A percentile compares a stretch with the other conserved stretches of the same genome.
Evolutionary conservation across 2,329 filamentous ascomycete genomes (phyloP).

Genomic region (Ramularia endophylla): DNA sequence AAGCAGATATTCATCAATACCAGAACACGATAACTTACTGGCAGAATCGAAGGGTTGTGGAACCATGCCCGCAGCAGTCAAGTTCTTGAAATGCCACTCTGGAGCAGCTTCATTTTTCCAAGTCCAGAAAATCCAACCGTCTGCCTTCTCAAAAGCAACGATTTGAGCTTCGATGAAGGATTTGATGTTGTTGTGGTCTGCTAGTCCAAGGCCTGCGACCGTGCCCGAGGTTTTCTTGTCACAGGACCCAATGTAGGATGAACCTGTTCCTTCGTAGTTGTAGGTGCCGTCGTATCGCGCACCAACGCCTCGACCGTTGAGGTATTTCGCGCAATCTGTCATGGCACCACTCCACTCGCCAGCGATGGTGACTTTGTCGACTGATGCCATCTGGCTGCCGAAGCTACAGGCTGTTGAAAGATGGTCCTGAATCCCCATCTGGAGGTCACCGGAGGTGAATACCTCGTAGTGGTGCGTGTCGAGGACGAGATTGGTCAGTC

Average conservation of each 20-base stretch:
- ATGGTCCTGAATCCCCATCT: constrained; percentile 35
- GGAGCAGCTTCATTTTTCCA: constrained; percentile 47
- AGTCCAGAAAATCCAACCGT: constrained; percentile 47
- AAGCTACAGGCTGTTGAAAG: constrained; percentile 40
- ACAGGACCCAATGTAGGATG: constrained; percentile 38
- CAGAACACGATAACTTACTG: constrained; percentile 16
- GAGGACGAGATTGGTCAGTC: constrained; percentile 40
- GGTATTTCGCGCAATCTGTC: constrained; percentile 52
- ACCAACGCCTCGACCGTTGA: constrained; percentile 52
- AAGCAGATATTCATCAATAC: constrained; percentile 2
- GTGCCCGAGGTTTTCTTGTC: constrained; percentile 40
- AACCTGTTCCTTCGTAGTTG: constrained; percentile 28
- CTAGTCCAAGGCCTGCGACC: constrained; percentile 36
- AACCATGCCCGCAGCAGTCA: constrained; percentile 35
- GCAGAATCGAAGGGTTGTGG: constrained; percentile 21
- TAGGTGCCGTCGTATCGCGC: constrained; percentile 56
- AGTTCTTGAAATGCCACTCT: constrained; percentile 45
- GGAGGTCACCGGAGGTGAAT: constrained; percentile 35
- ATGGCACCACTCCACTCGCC: constrained; percentile 65
- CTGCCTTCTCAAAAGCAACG: constrained; percentile 43
- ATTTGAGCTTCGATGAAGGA: constrained; percentile 44
- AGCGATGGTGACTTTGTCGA: constrained; percentile 57
- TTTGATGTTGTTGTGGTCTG: constrained; percentile 39
- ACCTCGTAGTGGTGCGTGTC: constrained; percentile 46
- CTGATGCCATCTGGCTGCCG: constrained; percentile 40